Conservation (phyloP, 805 yeast genomes). For the Teunomyces cretensis region DNA sequence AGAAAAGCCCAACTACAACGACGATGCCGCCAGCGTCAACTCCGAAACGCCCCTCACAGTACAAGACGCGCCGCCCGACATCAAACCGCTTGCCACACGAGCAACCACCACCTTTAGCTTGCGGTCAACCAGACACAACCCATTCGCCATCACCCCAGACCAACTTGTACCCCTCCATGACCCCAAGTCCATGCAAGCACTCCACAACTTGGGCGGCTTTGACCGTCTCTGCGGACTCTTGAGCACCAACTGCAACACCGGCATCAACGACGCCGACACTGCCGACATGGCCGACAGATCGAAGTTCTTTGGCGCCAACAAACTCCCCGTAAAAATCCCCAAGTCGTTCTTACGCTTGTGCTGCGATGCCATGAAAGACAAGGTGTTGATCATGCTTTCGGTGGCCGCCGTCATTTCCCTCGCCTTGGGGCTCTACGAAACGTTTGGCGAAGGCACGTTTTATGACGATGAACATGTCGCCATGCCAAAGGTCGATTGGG, state of each 20-base stretch:
- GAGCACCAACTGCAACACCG: slow-evolving; percentile 38
- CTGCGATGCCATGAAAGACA: slow-evolving; percentile 85
- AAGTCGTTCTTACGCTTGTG: slow-evolving; percentile 69
- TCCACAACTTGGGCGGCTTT: slow-evolving; percentile 48
- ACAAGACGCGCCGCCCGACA: slow-evolving; percentile 1
- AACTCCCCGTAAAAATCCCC: slow-evolving; percentile 67
- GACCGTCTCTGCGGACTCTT: slow-evolving; percentile 29
- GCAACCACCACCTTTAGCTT: neutral
- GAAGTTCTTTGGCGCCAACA: slow-evolving; percentile 64
- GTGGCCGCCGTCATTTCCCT: slow-evolving; percentile 88
- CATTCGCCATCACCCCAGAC: slow-evolving; percentile 12
- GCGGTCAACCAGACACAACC: neutral
- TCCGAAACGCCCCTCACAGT: slow-evolving; percentile 12
- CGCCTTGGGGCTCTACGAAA: slow-evolving; percentile 88
- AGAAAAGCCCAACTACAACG: neutral
- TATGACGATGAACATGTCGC: slow-evolving; percentile 76
- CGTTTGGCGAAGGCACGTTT: slow-evolving; percentile 79
- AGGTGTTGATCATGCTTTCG: slow-evolving; percentile 78
- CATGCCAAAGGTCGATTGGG: slow-evolving; percentile 92
- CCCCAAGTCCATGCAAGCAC: slow-evolving; percentile 54
- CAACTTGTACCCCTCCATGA: slow-evolving; percentile 55
- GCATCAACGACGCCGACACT: slow-evolving; percentile 37
- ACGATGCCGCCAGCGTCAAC: slow-evolving; percentile 14
- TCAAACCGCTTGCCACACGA: neutral
- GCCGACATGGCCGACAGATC: slow-evolving; percentile 38